phyloP scores from a whole-genome alignment of 768 basidiomycete species.

The Rhodotorula taiwanensis region DNA sequence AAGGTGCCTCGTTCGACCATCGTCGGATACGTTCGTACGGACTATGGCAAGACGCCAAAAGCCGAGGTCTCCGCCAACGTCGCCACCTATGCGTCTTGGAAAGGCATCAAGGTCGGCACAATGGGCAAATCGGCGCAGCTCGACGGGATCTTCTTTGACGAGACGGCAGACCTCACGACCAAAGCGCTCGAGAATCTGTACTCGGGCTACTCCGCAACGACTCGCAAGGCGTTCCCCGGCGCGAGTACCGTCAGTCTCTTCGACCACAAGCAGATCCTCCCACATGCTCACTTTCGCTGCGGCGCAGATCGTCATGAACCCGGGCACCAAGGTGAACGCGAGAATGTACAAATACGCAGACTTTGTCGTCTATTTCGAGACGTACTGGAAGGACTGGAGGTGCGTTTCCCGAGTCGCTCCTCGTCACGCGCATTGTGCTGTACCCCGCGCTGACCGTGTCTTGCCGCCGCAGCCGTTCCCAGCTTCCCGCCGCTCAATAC shows the following conservation, averaged over 20 bases:
- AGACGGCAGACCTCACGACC: neutral
- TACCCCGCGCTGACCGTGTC: too few relatives aligned
- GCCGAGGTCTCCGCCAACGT: neutral
- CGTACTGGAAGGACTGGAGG: neutral
- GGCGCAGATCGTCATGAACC: slow-evolving; percentile 15
- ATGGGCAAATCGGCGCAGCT: neutral
- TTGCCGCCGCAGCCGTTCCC: neutral
- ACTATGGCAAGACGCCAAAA: neutral
- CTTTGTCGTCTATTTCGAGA: slow-evolving; percentile 15
- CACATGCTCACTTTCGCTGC: neutral
- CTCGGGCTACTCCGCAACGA: neutral
- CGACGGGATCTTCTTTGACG: slow-evolving; percentile 26
- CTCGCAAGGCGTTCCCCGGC: neutral
- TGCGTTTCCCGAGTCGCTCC: neutral
- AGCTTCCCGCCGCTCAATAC: neutral
- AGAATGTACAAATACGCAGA: neutral
- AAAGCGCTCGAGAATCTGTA: neutral
- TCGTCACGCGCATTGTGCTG: neutral
- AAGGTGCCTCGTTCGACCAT: neutral
- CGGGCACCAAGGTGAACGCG: slow-evolving; percentile 2
- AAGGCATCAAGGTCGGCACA: neutral
- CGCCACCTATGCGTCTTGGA: neutral
- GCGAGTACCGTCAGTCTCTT: neutral
- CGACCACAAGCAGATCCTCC: neutral
- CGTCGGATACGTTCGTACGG: slow-evolving; percentile 19